Evolutionary conservation across 176 grass and related monocot genomes (phyloP), one percentile per base, ranked within the genome.

Genomic region (Aegilops sharonensis): DNA sequence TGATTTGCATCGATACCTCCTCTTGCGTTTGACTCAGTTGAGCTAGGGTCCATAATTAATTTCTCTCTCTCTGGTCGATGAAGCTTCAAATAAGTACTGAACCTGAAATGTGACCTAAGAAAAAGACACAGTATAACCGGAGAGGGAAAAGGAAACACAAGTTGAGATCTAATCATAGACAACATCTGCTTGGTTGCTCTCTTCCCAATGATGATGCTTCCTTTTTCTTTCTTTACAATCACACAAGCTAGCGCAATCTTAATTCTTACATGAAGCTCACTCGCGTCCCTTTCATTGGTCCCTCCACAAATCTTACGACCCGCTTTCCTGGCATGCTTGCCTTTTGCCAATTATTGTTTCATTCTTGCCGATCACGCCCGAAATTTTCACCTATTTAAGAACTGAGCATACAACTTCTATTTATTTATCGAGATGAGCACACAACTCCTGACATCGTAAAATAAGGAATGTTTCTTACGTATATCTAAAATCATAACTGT

Each of bases 131-230:
- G 34, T 1, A 34, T 7, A 65, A 25, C 9, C 48, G 52, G 18
- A 78, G 15, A n/a, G 36, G 5, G 8, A 18, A 75, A 75, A 52
- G 9, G 54, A 31, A 74, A 57, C 25, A 60, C 52, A 21, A 60
- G 20, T 63, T 42, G 69, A 45, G 34, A 84, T 74, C 68, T 81
- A 23, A 72, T 31, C 37, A 39, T 54, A 74, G 12, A 29, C 30
- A 48, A 64, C 32, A 20, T 71, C 8, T 42, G 8, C 24, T 57
- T 43, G 9, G 37, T 72, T 42, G 48, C 84, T 61, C 35, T 17
- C 35, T 72, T 80, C 50, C 64, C 76, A 15, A 87, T 77, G 70
- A 81, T 82, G 86, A 64, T 81, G 57, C 70, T 45, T 56, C 21
- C 43, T 42, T 71, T 36, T 75, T 75, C 18, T 87, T 23, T 50